phyloP scores from a whole-genome alignment of 371 early-diverging fungal species.

The Actinomucor elegans region DNA sequence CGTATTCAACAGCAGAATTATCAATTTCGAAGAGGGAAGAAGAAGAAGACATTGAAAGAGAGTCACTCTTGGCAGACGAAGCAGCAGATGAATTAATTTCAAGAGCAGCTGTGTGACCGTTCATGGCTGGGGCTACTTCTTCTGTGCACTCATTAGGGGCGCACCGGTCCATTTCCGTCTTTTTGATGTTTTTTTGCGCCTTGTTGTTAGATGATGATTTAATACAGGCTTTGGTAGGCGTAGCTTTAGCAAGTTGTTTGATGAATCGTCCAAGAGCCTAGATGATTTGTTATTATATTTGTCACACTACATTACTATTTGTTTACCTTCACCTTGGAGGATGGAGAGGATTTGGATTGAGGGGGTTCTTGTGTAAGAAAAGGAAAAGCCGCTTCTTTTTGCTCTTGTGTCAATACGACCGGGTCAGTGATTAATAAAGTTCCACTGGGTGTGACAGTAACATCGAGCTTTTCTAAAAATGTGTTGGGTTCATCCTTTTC shows the following conservation, averaged over 20 bases:
- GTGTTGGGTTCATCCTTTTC: neutral
- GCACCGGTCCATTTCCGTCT: slow-evolving; percentile 8
- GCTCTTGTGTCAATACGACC: slow-evolving; percentile 4
- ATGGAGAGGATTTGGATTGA: slow-evolving; percentile 1
- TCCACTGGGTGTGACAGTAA: neutral
- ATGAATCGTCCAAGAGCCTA: slow-evolving; percentile 15
- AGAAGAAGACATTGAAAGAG: slow-evolving; percentile 13
- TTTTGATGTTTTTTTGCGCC: slow-evolving; percentile 11
- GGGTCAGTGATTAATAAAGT: neutral
- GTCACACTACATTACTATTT: no score
- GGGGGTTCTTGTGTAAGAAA: slow-evolving; percentile 1
- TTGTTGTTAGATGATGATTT: slow-evolving; percentile 7
- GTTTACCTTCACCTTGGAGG: slow-evolving; percentile 15
- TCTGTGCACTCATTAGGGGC: neutral
- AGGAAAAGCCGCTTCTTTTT: slow-evolving; percentile 19
- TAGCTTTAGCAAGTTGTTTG: slow-evolving; percentile 6
- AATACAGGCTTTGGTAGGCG: neutral
- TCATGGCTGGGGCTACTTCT: neutral
- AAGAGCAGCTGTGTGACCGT: slow-evolving; percentile 5
- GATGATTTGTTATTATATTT: neutral
- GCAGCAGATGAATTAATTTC: neutral
- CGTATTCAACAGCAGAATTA: slow-evolving; percentile 19
- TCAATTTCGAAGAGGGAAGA: slow-evolving; percentile 1
- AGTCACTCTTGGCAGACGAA: neutral
- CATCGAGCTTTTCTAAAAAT: slow-evolving; percentile 4